phyloP scores from a whole-genome alignment of 306 rosid species.

The Albizia julibrissin region DNA sequence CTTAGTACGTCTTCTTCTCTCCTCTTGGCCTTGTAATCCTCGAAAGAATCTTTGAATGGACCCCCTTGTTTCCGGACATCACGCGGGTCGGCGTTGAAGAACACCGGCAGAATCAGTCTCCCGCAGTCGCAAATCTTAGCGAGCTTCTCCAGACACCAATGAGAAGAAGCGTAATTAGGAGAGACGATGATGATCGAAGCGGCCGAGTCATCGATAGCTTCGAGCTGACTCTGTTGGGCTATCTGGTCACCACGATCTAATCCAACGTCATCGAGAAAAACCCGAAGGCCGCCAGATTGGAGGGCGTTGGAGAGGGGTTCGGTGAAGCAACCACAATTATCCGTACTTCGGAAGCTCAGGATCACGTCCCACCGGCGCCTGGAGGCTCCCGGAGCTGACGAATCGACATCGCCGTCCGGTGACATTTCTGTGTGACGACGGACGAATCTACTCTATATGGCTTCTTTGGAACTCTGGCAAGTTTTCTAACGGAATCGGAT shows the following conservation, averaged over 20 bases:
- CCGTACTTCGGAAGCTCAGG: constrained; percentile 46
- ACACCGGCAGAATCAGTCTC: constrained; percentile 45
- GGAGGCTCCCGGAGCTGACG: constrained; percentile 8
- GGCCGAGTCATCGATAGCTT: constrained; percentile 54
- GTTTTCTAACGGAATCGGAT: background rate
- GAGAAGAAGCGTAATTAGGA: constrained; percentile 38
- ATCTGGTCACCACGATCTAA: constrained; percentile 42
- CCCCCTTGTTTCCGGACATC: constrained; percentile 46
- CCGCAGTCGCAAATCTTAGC: constrained; percentile 39
- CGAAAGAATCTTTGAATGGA: constrained; percentile 29
- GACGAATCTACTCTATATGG: background rate
- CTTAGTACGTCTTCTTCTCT: background rate
- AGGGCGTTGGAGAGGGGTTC: constrained; percentile 31
- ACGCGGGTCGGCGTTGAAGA: constrained; percentile 43
- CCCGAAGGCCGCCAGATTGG: constrained; percentile 28
- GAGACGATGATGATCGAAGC: constrained; percentile 45
- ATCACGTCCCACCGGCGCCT: constrained; percentile 53
- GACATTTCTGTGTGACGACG: background rate
- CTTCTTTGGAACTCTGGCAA: background rate
- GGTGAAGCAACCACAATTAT: constrained; percentile 36
- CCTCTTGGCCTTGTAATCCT: background rate
- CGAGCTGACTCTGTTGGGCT: constrained; percentile 26
- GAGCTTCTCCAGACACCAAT: constrained; percentile 50
- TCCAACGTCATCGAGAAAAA: constrained; percentile 45
- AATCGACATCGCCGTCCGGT: background rate